Base-by-base conservation (phyloP, 768 basidiomycete genomes). In the Boletales sp. region DNA sequence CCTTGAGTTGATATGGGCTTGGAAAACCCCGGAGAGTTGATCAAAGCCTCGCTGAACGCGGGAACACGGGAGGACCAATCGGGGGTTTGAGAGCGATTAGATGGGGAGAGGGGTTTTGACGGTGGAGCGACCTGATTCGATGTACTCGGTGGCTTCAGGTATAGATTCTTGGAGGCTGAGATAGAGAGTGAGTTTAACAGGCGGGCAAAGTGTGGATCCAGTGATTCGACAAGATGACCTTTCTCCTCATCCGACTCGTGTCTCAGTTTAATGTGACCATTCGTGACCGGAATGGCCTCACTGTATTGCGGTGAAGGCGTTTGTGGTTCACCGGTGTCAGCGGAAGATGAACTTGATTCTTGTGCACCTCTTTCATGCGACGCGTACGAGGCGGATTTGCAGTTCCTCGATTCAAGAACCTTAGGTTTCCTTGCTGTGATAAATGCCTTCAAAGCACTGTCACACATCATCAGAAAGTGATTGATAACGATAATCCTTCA, bases 161-260 rank as follows among this genome's bases (percentile, higher is more conserved):
- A 51, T 8, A 52, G 45, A 44, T 40, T 54, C 30, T 76, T 76
- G 15, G 67, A 65, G 11, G 72, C 75, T 10, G 87, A 88, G 40
- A 82, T 65, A 8, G 81, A 80, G 43, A 89, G 71, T 6, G 80
- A 80, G 40, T 74, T 79, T 44, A 90, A 70, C 8, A 90, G 72
- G 29, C 80, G 76, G 17, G 86, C 86, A 62, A 90, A 79, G 54
- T 88, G 85, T 30, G 86, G 83, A 61, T 89, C 86, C 55, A 85
- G 66, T 43, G 67, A 52, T 38, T 72, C 67, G 17, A 68, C 50
- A 21, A 40, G 67, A 47, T 37, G 36, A 14, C 40, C 51, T 40
- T 54, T 61, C 59, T 54, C 66, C 31, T 71, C 67, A 39, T 70
- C 69, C n/a, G 67, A 65, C 44, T 71, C 62, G 48, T 64, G 66